Base-by-base conservation (phyloP, 179 eudicot species). In the Beta macrorhiza region DNA sequence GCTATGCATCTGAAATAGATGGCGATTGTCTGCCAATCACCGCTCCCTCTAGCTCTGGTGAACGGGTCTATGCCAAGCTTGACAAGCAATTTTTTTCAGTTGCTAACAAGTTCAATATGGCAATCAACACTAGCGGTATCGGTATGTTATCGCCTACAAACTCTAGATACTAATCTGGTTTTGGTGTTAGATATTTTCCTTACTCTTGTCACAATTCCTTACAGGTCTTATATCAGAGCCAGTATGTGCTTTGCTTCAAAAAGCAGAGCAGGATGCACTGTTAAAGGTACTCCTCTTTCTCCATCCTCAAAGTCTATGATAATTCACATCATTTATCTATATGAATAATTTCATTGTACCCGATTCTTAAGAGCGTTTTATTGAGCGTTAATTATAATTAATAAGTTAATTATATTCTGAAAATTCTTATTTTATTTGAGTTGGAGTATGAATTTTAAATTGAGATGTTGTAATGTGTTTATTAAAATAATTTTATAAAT, bases 1-100 rank as follows among this genome's bases (percentile, higher is more conserved):
- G 91, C 52, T 96, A 61, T 53, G 98, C 94, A 7, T 87, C 89
- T 45, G 92, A 91, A 78, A 91, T 96, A 4, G 91, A 94, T 7
- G 99, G 99, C 7, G 96, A 94, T 68, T 92, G 84, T 71, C 71
- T 94, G 79, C 94, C 99, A 11, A 91, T 96, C 75, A 96, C 98
- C 6, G 98, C 91, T 2, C 88, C 90, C 12, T 88, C 81, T 80
- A 95, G 93, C 20, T 76, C 61, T 72, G 75, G 85, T 70, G 96
- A 92, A 69, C 87, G 99, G 86, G 98, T 96, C 29, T 96, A 96
- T 70, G 98, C 98, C 19, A 96, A 90, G 90, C 83, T 92, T 56
- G 80, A 79, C 57, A 76, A 74, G 65, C 55, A 29, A 19, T 7
- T 42, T 42, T 78, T 70, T 55, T 44, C 56, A 67, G 44, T 67